A percentile compares a stretch with the other conserved stretches of the same genome.
Conservation (phyloP, 2,329 filamentous ascomycete species). For the Colletotrichum costaricense region DNA sequence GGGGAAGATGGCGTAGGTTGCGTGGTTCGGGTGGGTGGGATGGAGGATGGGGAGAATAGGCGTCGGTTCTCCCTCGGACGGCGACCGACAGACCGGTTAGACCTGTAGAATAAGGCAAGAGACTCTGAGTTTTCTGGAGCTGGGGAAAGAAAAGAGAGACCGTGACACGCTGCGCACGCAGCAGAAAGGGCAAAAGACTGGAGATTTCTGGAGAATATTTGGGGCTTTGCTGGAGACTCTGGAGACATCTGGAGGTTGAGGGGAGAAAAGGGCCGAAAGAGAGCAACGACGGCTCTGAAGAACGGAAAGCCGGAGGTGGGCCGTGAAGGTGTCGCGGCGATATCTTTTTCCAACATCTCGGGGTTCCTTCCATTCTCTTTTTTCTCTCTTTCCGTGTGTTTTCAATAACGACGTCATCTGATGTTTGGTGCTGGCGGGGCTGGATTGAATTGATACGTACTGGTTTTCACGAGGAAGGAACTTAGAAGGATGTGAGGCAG, state of each 20-base stretch:
- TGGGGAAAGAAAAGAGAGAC: not conserved
- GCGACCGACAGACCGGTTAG: constrained; percentile 30
- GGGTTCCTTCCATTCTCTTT: not conserved
- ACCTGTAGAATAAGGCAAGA: constrained; percentile 25
- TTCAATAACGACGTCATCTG: not conserved
- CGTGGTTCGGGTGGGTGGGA: not conserved
- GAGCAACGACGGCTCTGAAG: not conserved
- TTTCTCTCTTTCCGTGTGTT: not conserved
- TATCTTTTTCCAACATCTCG: not conserved
- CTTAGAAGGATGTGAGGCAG: not conserved
- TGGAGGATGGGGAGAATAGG: constrained; percentile 1
- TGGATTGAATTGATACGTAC: not conserved
- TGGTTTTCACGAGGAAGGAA: not conserved
- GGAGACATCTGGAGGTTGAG: constrained; percentile 5
- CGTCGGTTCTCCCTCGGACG: constrained; percentile 17
- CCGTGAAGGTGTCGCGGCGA: not conserved
- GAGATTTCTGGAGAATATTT: constrained; percentile 33
- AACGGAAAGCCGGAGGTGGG: not conserved
- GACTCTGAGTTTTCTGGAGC: not conserved
- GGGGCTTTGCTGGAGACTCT: constrained; percentile 27
- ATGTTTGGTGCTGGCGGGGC: not conserved
- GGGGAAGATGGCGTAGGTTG: constrained; percentile 5
- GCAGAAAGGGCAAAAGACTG: constrained; percentile 12
- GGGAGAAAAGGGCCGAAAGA: constrained; percentile 31
- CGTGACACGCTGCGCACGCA: not conserved